These are phyloP conservation scores for Abrus pulchellus DNA, from an alignment of 306 rosid genomes.

Conservation along the genomic window DNA sequence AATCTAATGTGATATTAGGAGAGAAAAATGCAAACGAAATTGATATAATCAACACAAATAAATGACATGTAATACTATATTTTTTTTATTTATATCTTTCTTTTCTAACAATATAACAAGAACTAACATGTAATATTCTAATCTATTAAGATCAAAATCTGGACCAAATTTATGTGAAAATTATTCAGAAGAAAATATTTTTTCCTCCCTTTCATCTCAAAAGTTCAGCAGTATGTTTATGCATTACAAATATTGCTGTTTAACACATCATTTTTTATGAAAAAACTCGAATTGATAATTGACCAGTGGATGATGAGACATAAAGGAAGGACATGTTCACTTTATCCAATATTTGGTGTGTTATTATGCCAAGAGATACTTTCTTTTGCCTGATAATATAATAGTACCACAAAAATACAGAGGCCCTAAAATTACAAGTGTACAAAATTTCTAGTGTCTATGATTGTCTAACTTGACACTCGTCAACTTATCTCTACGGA, in stretches of 20 bases:
- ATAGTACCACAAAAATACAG: conserved; percentile 29
- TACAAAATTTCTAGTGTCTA: conserved; percentile 50
- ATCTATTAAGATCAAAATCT: too few relatives aligned
- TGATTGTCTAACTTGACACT: conserved; percentile 42
- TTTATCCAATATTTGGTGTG: neutral
- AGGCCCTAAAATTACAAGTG: conserved; percentile 43
- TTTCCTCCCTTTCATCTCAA: too few relatives aligned
- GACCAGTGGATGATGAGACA: neutral
- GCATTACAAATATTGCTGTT: neutral
- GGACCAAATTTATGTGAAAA: too few relatives aligned
- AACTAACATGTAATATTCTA: too few relatives aligned
- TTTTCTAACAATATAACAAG: too few relatives aligned
- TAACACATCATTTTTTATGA: neutral
- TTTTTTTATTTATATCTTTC: too few relatives aligned
- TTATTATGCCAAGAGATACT: neutral
- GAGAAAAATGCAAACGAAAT: too few relatives aligned
- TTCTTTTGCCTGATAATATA: neutral
- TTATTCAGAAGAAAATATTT: too few relatives aligned
- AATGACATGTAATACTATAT: too few relatives aligned
- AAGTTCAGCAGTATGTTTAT: neutral
- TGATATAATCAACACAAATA: too few relatives aligned
- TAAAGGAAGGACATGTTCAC: neutral
- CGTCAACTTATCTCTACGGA: conserved; percentile 38
- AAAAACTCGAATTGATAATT: conserved; percentile 7
- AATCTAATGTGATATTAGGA: too few relatives aligned